These are phyloP conservation scores for Lachancea kluyveri DNA, from an alignment of 805 yeast species.

Conservation along the genomic window DNA sequence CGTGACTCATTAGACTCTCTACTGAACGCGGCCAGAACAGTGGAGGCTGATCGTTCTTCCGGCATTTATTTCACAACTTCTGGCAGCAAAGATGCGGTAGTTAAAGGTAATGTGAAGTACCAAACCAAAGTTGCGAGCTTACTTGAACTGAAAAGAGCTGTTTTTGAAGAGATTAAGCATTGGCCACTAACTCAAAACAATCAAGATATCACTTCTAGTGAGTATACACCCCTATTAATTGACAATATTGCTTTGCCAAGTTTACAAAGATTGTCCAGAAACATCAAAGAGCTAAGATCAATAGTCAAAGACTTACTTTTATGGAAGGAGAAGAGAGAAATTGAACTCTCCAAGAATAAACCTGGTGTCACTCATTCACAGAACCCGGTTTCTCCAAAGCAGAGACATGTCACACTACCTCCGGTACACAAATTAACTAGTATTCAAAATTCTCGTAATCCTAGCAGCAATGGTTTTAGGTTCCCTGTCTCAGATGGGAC, in stretches of 20 bases:
- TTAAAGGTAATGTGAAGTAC: conserved; percentile 8
- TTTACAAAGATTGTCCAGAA: conserved; percentile 1
- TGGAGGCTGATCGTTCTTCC: conserved; percentile 9
- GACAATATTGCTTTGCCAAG: conserved; percentile 1
- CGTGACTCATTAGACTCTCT: conserved; percentile 19
- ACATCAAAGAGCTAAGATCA: conserved; percentile 1
- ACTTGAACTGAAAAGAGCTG: conserved; percentile 11
- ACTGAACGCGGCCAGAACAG: conserved; percentile 20
- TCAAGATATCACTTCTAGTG: no score
- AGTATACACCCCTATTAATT: conserved; percentile 1
- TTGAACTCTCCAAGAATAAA: no score
- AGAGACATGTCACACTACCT: no score
- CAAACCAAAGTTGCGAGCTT: conserved; percentile 13
- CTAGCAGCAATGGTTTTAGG: no score
- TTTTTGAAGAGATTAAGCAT: conserved; percentile 9
- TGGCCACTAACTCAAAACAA: conserved; percentile 11
- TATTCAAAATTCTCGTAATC: not conserved
- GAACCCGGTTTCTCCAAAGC: no score
- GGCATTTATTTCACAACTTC: not conserved
- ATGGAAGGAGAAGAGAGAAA: conserved; percentile 2
- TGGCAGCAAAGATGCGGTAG: conserved; percentile 5
- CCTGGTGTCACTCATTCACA: no score
- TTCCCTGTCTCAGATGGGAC: no score
- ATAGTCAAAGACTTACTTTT: conserved; percentile 1
- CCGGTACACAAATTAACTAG: not conserved